A percentile compares a stretch with the other conserved stretches of the same genome.
Conservation (phyloP, 2,329 filamentous ascomycete species). For the Sclerotinia sclerotiorum region DNA sequence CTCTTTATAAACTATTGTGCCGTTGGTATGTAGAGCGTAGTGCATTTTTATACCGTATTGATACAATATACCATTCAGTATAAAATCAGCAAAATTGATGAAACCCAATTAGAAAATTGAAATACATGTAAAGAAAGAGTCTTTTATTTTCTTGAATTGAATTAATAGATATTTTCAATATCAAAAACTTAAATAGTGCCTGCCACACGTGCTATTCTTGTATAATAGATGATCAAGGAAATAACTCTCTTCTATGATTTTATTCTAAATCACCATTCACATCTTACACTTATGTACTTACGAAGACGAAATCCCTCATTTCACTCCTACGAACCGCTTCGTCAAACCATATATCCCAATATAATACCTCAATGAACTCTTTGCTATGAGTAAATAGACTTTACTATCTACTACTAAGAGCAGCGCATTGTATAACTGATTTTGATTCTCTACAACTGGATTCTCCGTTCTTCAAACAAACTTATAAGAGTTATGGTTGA, state of each 20-base stretch:
- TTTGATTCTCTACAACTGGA: conserved; percentile 42
- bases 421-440: conserved; percentile 52
- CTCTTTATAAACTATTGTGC: neutral
- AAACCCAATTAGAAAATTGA: conserved; percentile 28
- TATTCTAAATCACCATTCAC: conserved; percentile 53
- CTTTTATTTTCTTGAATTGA: conserved; percentile 47
- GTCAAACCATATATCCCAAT: conserved; percentile 49
- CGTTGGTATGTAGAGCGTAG: neutral
- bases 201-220: conserved; percentile 56
- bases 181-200: conserved; percentile 44
- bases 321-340: conserved; percentile 56
- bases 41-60: conserved; percentile 14
- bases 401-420: conserved; percentile 52
- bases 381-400: conserved; percentile 49
- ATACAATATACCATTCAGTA: no score
- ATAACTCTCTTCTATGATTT: conserved; percentile 50
- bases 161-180: conserved; percentile 44
- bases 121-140: conserved; percentile 42
- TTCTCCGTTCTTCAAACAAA: conserved; percentile 50
- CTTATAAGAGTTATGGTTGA: conserved; percentile 68
- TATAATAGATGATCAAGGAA: conserved; percentile 52
- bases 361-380: conserved; percentile 43
- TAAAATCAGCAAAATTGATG: conserved; percentile 37
- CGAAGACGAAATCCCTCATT: conserved; percentile 55
- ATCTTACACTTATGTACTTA: conserved; percentile 51